phyloP scores from a whole-genome alignment of 1,284 basidiomycete genomes.

The Gomphus bonarii region DNA sequence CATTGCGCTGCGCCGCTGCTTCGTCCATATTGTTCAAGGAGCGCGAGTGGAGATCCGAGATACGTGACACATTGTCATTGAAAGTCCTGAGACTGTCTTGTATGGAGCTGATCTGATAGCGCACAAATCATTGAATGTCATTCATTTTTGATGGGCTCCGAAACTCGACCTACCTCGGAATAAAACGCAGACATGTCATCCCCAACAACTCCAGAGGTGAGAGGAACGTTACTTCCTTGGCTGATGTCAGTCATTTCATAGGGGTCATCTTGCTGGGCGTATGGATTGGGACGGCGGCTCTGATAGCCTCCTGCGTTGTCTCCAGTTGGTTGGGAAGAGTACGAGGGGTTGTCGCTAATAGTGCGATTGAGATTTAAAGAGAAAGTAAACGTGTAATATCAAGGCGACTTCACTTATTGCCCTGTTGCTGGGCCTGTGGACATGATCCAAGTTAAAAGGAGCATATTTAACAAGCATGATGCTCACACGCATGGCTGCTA shows the following conservation, averaged over 20 bases:
- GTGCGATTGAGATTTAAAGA: background rate
- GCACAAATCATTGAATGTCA: background rate
- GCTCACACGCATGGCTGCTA: constrained; percentile 71
- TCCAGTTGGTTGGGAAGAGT: constrained; percentile 49
- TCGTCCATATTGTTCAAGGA: constrained; percentile 76
- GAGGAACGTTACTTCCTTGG: constrained; percentile 39
- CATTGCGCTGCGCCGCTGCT: constrained; percentile 47
- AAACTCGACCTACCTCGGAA: constrained; percentile 40
- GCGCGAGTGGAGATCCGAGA: constrained; percentile 64
- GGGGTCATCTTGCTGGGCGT: constrained; percentile 41
- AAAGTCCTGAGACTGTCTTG: constrained; percentile 63
- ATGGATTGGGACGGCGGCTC: constrained; percentile 33
- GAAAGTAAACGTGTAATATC: background rate
- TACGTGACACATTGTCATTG: constrained; percentile 59
- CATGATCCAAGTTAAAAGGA: constrained; percentile 8
- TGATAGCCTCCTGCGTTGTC: constrained; percentile 28
- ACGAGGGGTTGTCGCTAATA: constrained; percentile 39
- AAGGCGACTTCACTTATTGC: constrained; percentile 34
- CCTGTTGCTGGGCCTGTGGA: constrained; percentile 57
- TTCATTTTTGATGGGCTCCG: too few relatives aligned
- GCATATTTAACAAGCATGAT: constrained; percentile 11
- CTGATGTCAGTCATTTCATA: constrained; percentile 65
- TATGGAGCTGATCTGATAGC: constrained; percentile 26
- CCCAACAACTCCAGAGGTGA: constrained; percentile 22
- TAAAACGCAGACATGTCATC: constrained; percentile 67